Percentiles rank a stretch among this genome's conserved stretches.
Conservation (phyloP, 257 asterid species). For the Fraxinus cuspidata region DNA sequence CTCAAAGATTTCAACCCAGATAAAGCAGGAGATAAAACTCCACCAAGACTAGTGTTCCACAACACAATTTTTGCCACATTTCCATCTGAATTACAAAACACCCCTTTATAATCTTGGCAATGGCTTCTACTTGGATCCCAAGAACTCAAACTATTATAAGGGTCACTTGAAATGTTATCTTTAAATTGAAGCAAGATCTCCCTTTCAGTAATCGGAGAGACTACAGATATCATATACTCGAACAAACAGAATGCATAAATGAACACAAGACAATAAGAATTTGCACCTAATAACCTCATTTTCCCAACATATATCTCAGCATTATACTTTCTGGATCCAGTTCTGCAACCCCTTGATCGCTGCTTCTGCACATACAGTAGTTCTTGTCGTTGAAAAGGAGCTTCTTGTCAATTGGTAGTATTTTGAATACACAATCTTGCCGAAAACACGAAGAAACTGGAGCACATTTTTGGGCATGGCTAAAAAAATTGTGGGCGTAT, state of each 20-base stretch:
- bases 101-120: constrained; percentile 66
- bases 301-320: constrained; percentile 61
- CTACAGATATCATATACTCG: constrained; percentile 31
- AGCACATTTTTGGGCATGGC: constrained; percentile 33
- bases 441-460: constrained; percentile 32
- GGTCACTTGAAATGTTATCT: constrained; percentile 81
- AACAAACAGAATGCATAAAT: constrained; percentile 47
- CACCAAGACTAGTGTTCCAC: constrained; percentile 82
- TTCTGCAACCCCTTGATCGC: constrained; percentile 37
- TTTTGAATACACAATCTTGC: constrained; percentile 18
- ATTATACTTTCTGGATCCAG: constrained; percentile 68
- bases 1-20: constrained; percentile 73
- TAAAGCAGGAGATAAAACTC: constrained; percentile 67
- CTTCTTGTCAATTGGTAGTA: neutral
- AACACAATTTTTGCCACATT: constrained; percentile 80
- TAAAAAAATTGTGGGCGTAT: constrained; percentile 11
- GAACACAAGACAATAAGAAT: constrained; percentile 43
- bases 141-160: constrained; percentile 63
- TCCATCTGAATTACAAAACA: constrained; percentile 73
- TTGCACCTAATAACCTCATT: constrained; percentile 73
- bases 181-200: constrained; percentile 92
- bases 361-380: constrained; percentile 29
- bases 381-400: constrained; percentile 22
- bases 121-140: constrained; percentile 66
- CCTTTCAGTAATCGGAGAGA: constrained; percentile 69